phyloP scores from a whole-genome alignment of 139 green algal genomes.

The Eudorina sp. region DNA sequence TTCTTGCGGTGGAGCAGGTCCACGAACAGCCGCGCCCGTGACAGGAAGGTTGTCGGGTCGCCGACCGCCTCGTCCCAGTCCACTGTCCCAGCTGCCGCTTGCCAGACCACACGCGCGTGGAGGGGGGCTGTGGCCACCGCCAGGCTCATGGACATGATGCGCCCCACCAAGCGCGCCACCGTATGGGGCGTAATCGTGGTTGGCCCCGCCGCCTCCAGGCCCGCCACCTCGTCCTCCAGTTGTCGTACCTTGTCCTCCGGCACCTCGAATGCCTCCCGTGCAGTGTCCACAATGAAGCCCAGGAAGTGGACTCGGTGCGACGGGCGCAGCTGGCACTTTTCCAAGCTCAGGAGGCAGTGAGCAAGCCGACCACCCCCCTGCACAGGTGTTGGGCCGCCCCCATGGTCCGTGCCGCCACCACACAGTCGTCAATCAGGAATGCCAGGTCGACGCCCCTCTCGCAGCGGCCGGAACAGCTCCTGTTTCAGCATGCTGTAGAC shows the following conservation, averaged over 20 bases:
- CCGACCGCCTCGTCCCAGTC: conserved; percentile 10
- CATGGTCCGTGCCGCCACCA: not conserved
- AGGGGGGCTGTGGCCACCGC: not conserved
- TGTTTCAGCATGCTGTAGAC: not conserved
- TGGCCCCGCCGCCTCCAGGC: not conserved
- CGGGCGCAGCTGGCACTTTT: conserved; percentile 18
- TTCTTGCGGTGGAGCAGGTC: not conserved
- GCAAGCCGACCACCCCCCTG: not conserved
- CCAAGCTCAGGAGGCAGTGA: not conserved
- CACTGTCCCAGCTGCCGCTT: not conserved
- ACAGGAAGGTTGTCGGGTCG: not conserved
- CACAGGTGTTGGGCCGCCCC: not conserved
- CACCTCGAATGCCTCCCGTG: not conserved
- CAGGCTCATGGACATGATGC: not conserved
- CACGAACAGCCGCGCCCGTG: not conserved
- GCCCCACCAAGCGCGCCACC: not conserved
- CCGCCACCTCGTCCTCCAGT: not conserved
- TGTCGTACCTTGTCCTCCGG: not conserved
- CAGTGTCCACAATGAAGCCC: not conserved
- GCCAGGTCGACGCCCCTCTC: not conserved
- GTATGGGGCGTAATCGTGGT: not conserved
- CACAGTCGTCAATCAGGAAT: not conserved
- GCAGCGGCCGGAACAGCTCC: not conserved
- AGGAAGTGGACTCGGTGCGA: conserved; percentile 9
- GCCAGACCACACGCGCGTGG: not conserved